Evolutionary conservation across 352 stramenopile species (phyloP).

Genomic region (Globisporangium ultimum): DNA sequence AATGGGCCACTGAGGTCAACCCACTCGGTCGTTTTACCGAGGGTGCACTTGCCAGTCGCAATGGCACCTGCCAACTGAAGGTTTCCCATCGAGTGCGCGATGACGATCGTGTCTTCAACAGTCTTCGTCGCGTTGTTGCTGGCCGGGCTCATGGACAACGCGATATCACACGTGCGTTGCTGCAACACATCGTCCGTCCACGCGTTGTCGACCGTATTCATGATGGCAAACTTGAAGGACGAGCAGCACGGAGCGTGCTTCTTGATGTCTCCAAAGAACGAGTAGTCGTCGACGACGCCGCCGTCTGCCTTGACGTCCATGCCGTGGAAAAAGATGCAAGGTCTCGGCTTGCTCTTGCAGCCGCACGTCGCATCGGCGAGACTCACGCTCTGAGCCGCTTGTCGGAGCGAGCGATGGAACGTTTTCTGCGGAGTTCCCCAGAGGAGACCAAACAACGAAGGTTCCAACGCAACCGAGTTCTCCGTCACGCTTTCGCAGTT

Average conservation of each 20-base stretch:
- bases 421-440: slow-evolving; percentile 18
- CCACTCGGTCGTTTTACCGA: slow-evolving; percentile 26
- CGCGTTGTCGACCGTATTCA: slow-evolving; percentile 41
- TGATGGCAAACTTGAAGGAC: slow-evolving; percentile 39
- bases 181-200: slow-evolving; percentile 45
- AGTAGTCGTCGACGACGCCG: slow-evolving; percentile 27
- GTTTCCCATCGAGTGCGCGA: slow-evolving; percentile 67
- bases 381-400: slow-evolving; percentile 15
- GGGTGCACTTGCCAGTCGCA: slow-evolving; percentile 14
- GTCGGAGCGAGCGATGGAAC: slow-evolving; percentile 15
- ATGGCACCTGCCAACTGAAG: slow-evolving; percentile 40
- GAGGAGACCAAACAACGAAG: slow-evolving; percentile 22
- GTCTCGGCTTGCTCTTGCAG: slow-evolving; percentile 30
- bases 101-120: slow-evolving; percentile 58
- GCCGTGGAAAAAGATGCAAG: slow-evolving; percentile 62
- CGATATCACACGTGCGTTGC: slow-evolving; percentile 29
- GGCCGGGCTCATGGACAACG: slow-evolving; percentile 30
- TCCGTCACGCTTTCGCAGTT: slow-evolving; percentile 20
- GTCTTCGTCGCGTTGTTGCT: slow-evolving; percentile 31
- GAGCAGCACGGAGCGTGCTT: slow-evolving; percentile 62
- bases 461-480: slow-evolving; percentile 11
- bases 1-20: slow-evolving; percentile 39
- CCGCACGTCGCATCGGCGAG: slow-evolving; percentile 28
- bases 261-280: slow-evolving; percentile 36
- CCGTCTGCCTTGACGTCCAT: slow-evolving; percentile 30